Base-by-base conservation (phyloP, 2,329 filamentous ascomycete species). In the Exophiala sideris region DNA sequence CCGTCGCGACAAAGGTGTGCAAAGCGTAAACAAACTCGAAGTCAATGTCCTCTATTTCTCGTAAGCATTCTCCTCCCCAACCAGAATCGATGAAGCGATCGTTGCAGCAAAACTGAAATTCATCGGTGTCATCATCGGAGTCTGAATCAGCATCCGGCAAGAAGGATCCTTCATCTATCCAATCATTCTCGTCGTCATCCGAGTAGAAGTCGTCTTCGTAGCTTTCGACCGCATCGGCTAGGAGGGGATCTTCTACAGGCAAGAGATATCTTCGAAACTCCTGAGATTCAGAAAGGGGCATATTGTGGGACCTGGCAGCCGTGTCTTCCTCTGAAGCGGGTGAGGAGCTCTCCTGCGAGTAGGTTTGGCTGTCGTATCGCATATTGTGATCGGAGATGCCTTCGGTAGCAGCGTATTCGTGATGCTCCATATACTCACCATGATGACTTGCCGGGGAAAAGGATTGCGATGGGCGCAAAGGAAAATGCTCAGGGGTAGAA, bases 11-110 rank as follows among this genome's bases (percentile, higher is more conserved):
- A 67, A 99, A 99, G 2, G 92, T 99, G 71, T 97, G 94, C 54
- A 99, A 79, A 24, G 94, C 94, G 75, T 99, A 99, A 57, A 99
- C 94, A 74, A 97, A 97, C 71, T 97, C 92, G 77, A 99, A 97
- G 79, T 99, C 94, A 73, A 99, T 99, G 68, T 99, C 94, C 82
- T 99, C 94, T 97, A 79, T 72, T 73, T 86, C 80, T 80, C 83
- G 88, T 96, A 91, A 96, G 90, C 86, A 87, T 77, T 88, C 82
- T 75, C 81, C 81, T 71, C 80, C 84, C 86, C 85, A 91, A 56
- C 84, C 86, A 64, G 82, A 84, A 70, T 88, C 84, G 78, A 87
- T 72, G 71, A 83, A 87, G 73, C 79, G 78, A 56, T 79, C 68
- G 67, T 88, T 78, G 70, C 78, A 70, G 72, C 74, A 73, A 70